Base-by-base conservation (phyloP, 208 protist genomes). In the Trypanosomatidae sp. region DNA sequence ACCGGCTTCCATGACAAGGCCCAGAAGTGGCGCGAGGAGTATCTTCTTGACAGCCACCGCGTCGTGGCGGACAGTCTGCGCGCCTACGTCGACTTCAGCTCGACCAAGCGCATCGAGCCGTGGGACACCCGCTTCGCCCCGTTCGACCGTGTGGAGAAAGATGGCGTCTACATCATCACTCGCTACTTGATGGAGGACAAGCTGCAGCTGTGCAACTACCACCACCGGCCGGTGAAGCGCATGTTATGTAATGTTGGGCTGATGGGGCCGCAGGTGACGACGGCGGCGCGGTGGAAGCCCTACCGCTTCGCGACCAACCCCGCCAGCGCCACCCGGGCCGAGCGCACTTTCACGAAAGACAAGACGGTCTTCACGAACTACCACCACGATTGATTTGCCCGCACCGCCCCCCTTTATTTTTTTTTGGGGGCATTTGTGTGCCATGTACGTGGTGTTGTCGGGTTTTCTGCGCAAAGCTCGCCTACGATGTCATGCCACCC, bases 81-180 rank as follows among this genome's bases (percentile, higher is more conserved):
- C n/a, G 85, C 87, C 1, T 97, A 97, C 76, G 93, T 97, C 8
- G 90, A 95, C 62, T 95, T 95, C 69, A 95, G 91, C 82, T 80
- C 89, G 1, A 90, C 91, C 19, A 93, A 89, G 73, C 89, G 93
- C 0, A 56, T 77, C 22, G 89, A 95, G 72, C 93, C 93, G 66
- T 97, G 91, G 90, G 93, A 97, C 75, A 93, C 93, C n/a, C 91
- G 93, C 33, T 97, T 96, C 79, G 84, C 79, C 15, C 93, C 93
- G 0, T 97, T 97, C 82, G 93, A 97, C 73, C 85, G 93, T 62
- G 88, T 93, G 12, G 91, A 95, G 73, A 95, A 92, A 60, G 93
- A 97, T 76, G 93, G 93, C 41, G 91, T 96, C 55, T 86, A 97
- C 82, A 82, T 96, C 33, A 59, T 97, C 10, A 87, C 86, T 62